Evolutionary conservation across 1,284 basidiomycete genomes (phyloP).

Genomic region (Mycena citricolor): DNA sequence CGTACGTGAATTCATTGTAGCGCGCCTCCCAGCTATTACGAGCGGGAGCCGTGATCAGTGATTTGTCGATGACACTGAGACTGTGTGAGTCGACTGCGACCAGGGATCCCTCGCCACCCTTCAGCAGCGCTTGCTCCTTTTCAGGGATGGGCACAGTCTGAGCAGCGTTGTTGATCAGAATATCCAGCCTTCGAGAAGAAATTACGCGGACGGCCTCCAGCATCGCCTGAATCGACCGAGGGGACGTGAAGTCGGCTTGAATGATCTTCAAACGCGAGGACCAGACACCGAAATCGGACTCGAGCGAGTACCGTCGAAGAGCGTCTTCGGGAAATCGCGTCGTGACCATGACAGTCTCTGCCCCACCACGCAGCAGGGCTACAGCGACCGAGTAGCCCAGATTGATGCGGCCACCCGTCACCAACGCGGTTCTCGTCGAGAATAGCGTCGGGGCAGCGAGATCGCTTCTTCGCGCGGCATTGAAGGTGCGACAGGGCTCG

Average conservation of each 20-base stretch:
- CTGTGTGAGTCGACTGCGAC: conserved; percentile 15
- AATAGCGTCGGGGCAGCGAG: conserved; percentile 16
- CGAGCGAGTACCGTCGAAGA: conserved; percentile 27
- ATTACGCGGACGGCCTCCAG: conserved; percentile 15
- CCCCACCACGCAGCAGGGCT: conserved; percentile 32
- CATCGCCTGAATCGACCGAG: conserved; percentile 16
- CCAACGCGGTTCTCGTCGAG: conserved; percentile 27
- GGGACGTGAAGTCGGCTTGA: conserved; percentile 33
- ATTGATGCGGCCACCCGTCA: conserved; percentile 34
- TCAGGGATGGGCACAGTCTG: conserved; percentile 34
- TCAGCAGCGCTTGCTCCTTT: conserved; percentile 25
- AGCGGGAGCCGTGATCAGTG: conserved; percentile 3
- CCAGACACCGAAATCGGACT: conserved; percentile 29
- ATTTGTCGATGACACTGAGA: conserved; percentile 17
- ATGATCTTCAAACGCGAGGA: conserved; percentile 28
- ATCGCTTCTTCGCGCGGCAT: conserved; percentile 16
- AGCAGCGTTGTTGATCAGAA: conserved; percentile 35
- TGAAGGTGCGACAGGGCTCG: conserved; percentile 13
- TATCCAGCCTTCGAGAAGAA: conserved; percentile 25
- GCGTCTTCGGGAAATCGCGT: conserved; percentile 34
- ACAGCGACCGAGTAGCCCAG: conserved; percentile 32
- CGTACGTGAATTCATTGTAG: conserved; percentile 32
- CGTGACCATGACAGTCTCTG: conserved; percentile 27
- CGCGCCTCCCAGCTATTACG: conserved; percentile 22
- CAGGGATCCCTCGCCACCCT: conserved; percentile 12